A percentile compares a stretch with the other conserved stretches of the same genome.
These are phyloP conservation scores for Torulaspora pretoriensis DNA, from an alignment of 1,139 yeast genomes.

Conservation along the genomic window DNA sequence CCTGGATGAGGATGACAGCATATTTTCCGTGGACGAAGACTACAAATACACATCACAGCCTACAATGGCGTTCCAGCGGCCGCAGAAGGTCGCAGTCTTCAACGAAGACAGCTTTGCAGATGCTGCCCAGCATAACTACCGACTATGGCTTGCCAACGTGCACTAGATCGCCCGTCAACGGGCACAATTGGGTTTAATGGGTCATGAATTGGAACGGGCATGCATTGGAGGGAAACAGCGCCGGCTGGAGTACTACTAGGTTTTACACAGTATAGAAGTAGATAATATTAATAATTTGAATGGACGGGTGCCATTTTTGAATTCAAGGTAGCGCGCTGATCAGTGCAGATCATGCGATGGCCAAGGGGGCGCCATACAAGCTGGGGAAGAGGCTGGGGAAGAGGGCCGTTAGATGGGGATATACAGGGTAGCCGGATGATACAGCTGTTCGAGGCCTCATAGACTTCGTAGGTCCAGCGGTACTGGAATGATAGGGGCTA, in stretches of 20 bases:
- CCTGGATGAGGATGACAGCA: slow-evolving; percentile 4
- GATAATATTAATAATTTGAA: not conserved
- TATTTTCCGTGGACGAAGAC: not conserved
- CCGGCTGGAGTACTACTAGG: not conserved
- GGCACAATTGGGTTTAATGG: not conserved
- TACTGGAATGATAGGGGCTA: no score
- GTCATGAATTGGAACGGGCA: not conserved
- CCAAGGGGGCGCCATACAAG: no score
- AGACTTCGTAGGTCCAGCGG: no score
- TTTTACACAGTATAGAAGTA: not conserved
- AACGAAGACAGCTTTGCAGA: slow-evolving; percentile 19
- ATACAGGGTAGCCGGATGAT: no score
- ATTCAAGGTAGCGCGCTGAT: not conserved
- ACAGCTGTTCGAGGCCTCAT: no score
- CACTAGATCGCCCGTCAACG: not conserved
- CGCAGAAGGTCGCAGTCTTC: slow-evolving; percentile 4
- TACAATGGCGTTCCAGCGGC: not conserved
- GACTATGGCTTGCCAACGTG: slow-evolving; percentile 23
- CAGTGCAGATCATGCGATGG: not conserved
- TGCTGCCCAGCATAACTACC: slow-evolving; percentile 27
- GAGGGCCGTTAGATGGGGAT: no score
- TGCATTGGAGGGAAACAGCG: not conserved
- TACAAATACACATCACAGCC: slow-evolving; percentile 1
- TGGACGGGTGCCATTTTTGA: no score
- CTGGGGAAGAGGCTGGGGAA: no score